Base-by-base conservation (phyloP, 2,329 filamentous ascomycete genomes). In the Coniochaeta ligniaria region DNA sequence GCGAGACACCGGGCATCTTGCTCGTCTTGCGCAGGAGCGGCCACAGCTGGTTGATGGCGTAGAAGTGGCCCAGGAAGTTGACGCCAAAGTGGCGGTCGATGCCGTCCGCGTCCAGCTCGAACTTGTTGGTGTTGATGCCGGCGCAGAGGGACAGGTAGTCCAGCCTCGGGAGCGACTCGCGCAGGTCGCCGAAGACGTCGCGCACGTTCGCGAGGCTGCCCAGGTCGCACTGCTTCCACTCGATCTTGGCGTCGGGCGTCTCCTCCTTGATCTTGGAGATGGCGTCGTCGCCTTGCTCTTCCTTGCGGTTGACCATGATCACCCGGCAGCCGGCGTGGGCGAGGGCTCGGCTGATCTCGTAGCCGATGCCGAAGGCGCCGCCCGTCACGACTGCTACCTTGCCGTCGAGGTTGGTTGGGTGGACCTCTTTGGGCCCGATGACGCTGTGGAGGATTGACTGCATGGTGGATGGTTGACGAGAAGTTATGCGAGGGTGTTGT, bases 21-120 rank as follows among this genome's bases (percentile, higher is more conserved):
- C 73, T 71, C 1, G 76, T 80, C 66, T 74, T 75, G 22, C 74
- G 67, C 12, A 80, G 62, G 0, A 78, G 60, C 8, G 76, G 76
- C 68, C 75, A 80, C 0, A 79, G 70, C 47, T 72, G 69, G 60
- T 78, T 78, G 59, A 66, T 65, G 6, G 68, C 74, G 60, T 79
- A 79, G 61, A 74, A 79, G 16, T 80, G 75, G 0, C 76, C 76
- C 1, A 80, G 70, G 61, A 71, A 79, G 58, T 79, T 80, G 5
- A 80, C 75, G 1, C 72, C 72, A 62, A 80, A 80, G 60, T 76
- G 73, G 5, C 74, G 69, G 38, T 80, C 78, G 57, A 79, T 76
- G 0, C 73, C 72, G 57, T 79, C 77, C 0, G 64, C 45, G 17
- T 74, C 73, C 1, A 72, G 60, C 1, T 66, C 71, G 65, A 72